A percentile compares a stretch with the other conserved stretches of the same genome.
These are phyloP conservation scores for Lolium perenne DNA, from an alignment of 176 grass and related monocot genomes.

Conservation along the genomic window DNA sequence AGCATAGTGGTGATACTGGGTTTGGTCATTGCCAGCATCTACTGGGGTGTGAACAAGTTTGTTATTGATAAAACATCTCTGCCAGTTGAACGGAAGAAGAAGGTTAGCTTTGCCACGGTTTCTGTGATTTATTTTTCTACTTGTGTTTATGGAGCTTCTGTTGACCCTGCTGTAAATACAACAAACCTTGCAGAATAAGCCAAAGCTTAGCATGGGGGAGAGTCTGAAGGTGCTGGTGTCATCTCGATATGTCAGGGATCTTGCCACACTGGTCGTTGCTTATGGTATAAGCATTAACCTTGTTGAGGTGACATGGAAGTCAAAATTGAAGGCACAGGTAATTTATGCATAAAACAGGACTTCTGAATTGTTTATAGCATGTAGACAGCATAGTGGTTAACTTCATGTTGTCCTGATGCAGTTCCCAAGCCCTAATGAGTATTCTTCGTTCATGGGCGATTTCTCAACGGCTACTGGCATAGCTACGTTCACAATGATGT, in stretches of 20 bases:
- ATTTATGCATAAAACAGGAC: neutral
- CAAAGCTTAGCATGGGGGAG: slow-evolving; percentile 90
- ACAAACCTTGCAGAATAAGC: slow-evolving; percentile 71
- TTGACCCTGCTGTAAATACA: slow-evolving; percentile 39
- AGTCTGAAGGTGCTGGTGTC: slow-evolving; percentile 96
- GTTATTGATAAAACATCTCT: slow-evolving; percentile 69
- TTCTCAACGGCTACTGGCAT: slow-evolving; percentile 97
- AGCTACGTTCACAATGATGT: slow-evolving; percentile 99
- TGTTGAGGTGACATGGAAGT: slow-evolving; percentile 99
- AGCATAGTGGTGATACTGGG: slow-evolving; percentile 92
- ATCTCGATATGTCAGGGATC: slow-evolving; percentile 96
- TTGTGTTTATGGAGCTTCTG: slow-evolving; percentile 27
- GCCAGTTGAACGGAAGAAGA: slow-evolving; percentile 78
- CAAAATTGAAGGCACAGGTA: slow-evolving; percentile 98
- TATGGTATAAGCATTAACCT: slow-evolving; percentile 99
- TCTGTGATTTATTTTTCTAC: neutral
- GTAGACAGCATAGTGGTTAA: neutral
- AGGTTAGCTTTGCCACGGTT: slow-evolving; percentile 55
- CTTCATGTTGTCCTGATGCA: slow-evolving; percentile 43
- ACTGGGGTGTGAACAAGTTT: slow-evolving; percentile 88
- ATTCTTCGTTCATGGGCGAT: slow-evolving; percentile 99
- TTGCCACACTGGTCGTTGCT: slow-evolving; percentile 95
- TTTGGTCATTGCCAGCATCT: slow-evolving; percentile 72
- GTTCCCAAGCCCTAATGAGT: slow-evolving; percentile 98
- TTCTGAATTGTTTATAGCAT: neutral